Percentiles rank a stretch among this genome's conserved stretches.
Evolutionary conservation across 2,329 filamentous ascomycete genomes (phyloP).

Genomic region (Cercospora zeae-maydis): DNA sequence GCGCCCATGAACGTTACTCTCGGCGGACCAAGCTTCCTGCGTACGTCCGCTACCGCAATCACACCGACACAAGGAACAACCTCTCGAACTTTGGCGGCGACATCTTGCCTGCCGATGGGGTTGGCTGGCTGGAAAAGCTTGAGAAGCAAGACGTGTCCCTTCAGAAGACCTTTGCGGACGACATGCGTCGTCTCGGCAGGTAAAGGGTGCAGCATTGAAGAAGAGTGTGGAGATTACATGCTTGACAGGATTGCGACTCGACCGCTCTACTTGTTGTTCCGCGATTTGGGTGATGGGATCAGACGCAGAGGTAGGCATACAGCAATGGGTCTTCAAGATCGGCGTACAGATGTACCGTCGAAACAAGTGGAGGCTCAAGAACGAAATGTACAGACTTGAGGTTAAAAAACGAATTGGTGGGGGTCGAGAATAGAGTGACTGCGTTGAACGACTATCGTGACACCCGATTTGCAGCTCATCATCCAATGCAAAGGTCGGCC

Average conservation of each 20-base stretch:
- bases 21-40: conserved; percentile 3
- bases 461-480: no score
- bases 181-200: not conserved
- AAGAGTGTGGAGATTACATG: not conserved
- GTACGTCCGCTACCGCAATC: conserved; percentile 8
- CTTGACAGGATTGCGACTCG: not conserved
- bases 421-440: no score
- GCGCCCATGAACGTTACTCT: not conserved
- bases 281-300: not conserved
- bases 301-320: not conserved
- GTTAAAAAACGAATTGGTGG: no score
- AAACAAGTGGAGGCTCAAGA: no score
- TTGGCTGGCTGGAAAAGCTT: conserved; percentile 5
- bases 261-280: not conserved
- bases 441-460: no score
- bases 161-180: conserved; percentile 3
- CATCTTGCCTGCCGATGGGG: not conserved
- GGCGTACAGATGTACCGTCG: no score
- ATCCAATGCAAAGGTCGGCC: no score
- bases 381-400: no score
- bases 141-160: not conserved
- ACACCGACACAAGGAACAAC: not conserved
- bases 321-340: no score
- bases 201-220: not conserved
- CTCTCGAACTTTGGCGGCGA: not conserved